Percentiles rank a stretch among this genome's conserved stretches.
Conservation (phyloP, 148 eudicot species). For the Pharnaceum exiguum region DNA sequence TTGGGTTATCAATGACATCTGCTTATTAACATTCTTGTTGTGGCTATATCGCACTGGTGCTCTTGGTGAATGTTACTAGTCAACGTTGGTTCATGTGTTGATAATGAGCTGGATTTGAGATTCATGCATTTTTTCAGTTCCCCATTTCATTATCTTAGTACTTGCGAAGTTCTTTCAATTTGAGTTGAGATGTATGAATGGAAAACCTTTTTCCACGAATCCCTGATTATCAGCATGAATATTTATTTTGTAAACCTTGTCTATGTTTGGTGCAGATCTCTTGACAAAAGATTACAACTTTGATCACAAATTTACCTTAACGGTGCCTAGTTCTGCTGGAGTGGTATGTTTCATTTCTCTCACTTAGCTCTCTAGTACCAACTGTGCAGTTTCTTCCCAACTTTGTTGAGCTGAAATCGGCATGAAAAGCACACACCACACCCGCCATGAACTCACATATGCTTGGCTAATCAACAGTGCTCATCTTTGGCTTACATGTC, state of each 20-base stretch:
- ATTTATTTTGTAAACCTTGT: background rate
- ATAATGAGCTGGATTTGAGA: background rate
- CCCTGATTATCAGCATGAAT: background rate
- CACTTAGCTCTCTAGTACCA: background rate
- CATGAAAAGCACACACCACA: too few species aligned
- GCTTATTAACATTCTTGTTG: background rate
- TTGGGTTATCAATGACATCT: too few species aligned
- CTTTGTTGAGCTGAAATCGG: too few species aligned
- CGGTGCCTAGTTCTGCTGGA: conserved; percentile 69
- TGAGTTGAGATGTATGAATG: background rate
- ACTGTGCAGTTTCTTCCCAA: background rate
- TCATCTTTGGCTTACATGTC: too few species aligned
- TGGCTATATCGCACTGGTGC: background rate
- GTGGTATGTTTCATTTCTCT: conserved; percentile 44
- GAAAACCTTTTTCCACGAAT: too few species aligned
- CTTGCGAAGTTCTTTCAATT: background rate
- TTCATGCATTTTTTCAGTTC: background rate
- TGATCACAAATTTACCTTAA: conserved; percentile 66
- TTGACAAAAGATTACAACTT: conserved; percentile 84
- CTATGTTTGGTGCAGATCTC: conserved; percentile 52
- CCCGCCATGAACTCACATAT: too few species aligned
- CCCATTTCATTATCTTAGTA: background rate
- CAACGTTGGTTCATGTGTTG: background rate
- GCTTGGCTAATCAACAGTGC: too few species aligned
- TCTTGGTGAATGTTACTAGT: background rate